Conservation (phyloP, 75 land plant species). For the Picea sitchensis region DNA sequence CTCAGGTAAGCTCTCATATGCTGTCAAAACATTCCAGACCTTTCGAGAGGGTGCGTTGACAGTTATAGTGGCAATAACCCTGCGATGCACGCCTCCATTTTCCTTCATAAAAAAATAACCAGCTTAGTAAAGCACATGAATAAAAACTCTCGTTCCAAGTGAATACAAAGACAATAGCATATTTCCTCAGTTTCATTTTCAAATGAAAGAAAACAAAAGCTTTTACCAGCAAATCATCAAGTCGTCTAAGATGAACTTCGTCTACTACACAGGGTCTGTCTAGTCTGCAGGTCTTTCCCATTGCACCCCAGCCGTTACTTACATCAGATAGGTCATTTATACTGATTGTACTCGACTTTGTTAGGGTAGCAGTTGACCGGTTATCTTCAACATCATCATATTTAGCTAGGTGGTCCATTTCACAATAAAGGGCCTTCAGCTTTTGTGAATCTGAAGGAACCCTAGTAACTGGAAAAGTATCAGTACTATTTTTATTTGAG, state of each 20-base stretch:
- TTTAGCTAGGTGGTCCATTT: neutral
- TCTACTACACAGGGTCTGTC: constrained; percentile 77
- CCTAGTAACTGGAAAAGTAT: neutral
- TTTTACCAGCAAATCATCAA: constrained; percentile 86
- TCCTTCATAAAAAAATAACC: constrained; percentile 57
- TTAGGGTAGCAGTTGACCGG: neutral
- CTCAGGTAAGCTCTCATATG: constrained; percentile 94
- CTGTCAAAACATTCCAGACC: constrained; percentile 89
- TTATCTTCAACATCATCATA: constrained; percentile 2
- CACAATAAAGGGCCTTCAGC: neutral
- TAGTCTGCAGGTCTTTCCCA: constrained; percentile 61
- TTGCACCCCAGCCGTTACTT: constrained; percentile 50
- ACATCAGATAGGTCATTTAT: neutral
- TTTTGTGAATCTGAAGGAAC: neutral
- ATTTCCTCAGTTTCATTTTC: neutral
- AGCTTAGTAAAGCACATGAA: constrained; percentile 17
- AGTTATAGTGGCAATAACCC: constrained; percentile 93
- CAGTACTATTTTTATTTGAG: neutral
- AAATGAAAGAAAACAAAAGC: neutral
- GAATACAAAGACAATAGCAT: neutral
- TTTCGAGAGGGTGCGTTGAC: constrained; percentile 84
- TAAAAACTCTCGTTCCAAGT: constrained; percentile 1
- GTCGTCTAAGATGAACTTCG: constrained; percentile 94
- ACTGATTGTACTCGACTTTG: neutral
- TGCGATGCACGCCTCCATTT: constrained; percentile 94